Evolutionary conservation across 1,284 basidiomycete genomes (phyloP).

Genomic region (Xerocomus amazonicus): DNA sequence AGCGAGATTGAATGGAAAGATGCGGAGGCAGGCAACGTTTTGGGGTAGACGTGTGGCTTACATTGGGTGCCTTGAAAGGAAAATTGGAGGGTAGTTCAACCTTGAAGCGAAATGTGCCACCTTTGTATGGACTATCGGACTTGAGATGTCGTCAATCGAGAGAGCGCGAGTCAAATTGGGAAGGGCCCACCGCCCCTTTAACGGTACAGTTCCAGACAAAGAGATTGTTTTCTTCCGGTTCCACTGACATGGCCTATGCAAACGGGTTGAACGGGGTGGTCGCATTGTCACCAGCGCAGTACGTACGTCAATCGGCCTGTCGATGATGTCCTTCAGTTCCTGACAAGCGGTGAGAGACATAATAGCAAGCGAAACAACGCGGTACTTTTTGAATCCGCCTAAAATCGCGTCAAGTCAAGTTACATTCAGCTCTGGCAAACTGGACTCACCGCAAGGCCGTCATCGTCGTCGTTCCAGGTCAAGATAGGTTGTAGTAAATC

Average conservation of each 20-base stretch:
- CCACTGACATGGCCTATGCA: constrained; percentile 56
- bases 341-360: constrained; percentile 31
- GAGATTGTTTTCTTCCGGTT: constrained; percentile 69
- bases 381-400: constrained; percentile 71
- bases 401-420: constrained; percentile 6
- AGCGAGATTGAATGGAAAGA: constrained; percentile 3
- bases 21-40: constrained; percentile 23
- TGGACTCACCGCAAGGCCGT: constrained; percentile 52
- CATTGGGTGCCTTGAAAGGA: constrained; percentile 87
- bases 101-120: constrained; percentile 77
- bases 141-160: constrained; percentile 30
- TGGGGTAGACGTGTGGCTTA: constrained; percentile 37
- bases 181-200: constrained; percentile 64
- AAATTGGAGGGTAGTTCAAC: constrained; percentile 73
- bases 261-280: constrained; percentile 8
- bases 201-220: constrained; percentile 77
- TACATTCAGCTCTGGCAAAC: constrained; percentile 3
- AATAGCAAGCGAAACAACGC: constrained; percentile 4
- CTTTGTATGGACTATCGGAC: constrained; percentile 80
- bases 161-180: constrained; percentile 3
- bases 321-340: constrained; percentile 61
- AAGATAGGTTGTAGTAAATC: neutral
- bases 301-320: constrained; percentile 59
- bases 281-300: constrained; percentile 9
- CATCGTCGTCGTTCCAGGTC: constrained; percentile 35